Percentiles rank a stretch among this genome's conserved stretches.
Evolutionary conservation across 2,329 filamentous ascomycete genomes (phyloP).

Genomic region (Trichoderma cornu-damae): DNA sequence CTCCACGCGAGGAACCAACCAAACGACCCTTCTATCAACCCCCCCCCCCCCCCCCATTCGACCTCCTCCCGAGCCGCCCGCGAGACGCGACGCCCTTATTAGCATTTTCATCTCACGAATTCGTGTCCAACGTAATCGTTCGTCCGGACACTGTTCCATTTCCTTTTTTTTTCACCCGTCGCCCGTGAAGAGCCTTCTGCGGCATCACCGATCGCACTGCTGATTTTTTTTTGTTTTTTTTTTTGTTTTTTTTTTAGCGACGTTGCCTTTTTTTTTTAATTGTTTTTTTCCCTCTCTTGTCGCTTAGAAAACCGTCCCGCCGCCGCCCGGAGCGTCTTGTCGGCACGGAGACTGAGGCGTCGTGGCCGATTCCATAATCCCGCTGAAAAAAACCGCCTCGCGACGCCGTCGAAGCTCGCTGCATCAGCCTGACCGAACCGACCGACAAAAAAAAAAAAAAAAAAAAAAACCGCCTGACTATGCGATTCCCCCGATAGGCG

Average conservation of each 20-base stretch:
- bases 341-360: not conserved
- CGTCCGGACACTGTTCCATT: not conserved
- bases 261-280: too few species aligned
- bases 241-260: not conserved
- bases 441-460: too few species aligned
- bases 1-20: not conserved
- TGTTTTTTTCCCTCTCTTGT: not conserved
- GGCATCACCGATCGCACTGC: not conserved
- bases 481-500: constrained; percentile 30
- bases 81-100: constrained; percentile 10
- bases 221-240: not conserved
- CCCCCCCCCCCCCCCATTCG: not conserved
- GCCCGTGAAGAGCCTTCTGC: not conserved
- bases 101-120: constrained; percentile 1
- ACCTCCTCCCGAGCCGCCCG: constrained; percentile 14
- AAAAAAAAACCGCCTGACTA: constrained; percentile 29
- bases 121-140: constrained; percentile 2
- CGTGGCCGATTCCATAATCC: constrained; percentile 10
- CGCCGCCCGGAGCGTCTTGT: not conserved
- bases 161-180: not conserved
- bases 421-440: constrained; percentile 23
- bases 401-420: constrained; percentile 28
- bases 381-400: constrained; percentile 2
- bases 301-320: not conserved
- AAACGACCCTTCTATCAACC: not conserved